phyloP scores from a whole-genome alignment of 768 basidiomycete genomes.

The Termitomyces sp. region DNA sequence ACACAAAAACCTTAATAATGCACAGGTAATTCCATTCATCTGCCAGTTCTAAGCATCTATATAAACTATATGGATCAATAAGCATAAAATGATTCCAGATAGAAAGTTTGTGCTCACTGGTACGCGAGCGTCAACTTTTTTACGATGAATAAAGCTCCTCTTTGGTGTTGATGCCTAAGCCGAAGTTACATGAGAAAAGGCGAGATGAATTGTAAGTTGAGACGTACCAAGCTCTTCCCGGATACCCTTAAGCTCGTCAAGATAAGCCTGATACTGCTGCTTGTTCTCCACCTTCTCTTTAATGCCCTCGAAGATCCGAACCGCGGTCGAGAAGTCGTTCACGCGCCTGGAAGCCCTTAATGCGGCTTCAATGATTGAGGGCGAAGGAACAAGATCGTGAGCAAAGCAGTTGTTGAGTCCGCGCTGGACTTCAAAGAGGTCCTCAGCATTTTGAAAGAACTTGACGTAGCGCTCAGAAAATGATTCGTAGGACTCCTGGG shows the following conservation, averaged over 20 bases:
- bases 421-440: constrained; percentile 98
- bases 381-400: constrained; percentile 91
- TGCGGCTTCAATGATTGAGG: constrained; percentile 82
- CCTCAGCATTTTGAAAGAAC: constrained; percentile 91
- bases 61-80: constrained; percentile 4
- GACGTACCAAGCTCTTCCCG: constrained; percentile 86
- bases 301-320: constrained; percentile 93
- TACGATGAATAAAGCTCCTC: constrained; percentile 43
- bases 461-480: constrained; percentile 92
- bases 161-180: constrained; percentile 35
- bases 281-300: constrained; percentile 98
- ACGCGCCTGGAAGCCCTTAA: constrained; percentile 85
- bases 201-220: not conserved
- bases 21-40: constrained; percentile 10
- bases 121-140: constrained; percentile 14
- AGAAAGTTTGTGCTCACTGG: constrained; percentile 1
- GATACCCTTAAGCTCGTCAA: constrained; percentile 85
- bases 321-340: constrained; percentile 96
- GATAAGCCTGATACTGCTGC: constrained; percentile 89
- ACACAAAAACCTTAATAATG: constrained; percentile 1
- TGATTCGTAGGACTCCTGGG: constrained; percentile 89
- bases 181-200: not conserved
- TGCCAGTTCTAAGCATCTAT: constrained; percentile 14
- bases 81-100: not conserved
- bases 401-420: constrained; percentile 99